Conservation (phyloP, 352 stramenopile species). For the Paralagenidium karlingii region DNA sequence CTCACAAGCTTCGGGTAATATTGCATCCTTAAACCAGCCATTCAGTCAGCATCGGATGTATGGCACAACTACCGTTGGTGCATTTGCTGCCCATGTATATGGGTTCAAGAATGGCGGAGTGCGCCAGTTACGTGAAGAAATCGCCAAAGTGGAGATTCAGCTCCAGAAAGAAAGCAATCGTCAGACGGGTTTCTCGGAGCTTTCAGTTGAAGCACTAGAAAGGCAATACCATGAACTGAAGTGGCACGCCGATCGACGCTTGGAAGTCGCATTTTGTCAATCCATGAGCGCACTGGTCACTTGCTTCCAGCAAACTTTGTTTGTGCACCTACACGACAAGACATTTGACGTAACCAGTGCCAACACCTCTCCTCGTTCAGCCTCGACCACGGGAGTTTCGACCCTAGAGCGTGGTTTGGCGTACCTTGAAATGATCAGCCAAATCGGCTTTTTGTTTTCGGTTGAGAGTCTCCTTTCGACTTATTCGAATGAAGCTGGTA, state of each 20-base stretch:
- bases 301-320: slow-evolving; percentile 78
- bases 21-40: too few relatives aligned
- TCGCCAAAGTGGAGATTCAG: slow-evolving; percentile 31
- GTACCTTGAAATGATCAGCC: slow-evolving; percentile 58
- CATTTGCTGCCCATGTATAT: slow-evolving; percentile 76
- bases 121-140: slow-evolving; percentile 55
- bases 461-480: slow-evolving; percentile 78
- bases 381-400: background rate
- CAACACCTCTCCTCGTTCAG: background rate
- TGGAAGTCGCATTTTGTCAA: slow-evolving; percentile 77
- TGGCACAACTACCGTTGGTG: slow-evolving; percentile 65
- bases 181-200: slow-evolving; percentile 34
- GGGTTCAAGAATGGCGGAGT: slow-evolving; percentile 67
- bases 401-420: slow-evolving; percentile 15
- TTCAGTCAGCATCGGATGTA: slow-evolving; percentile 61
- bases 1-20: too few relatives aligned
- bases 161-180: slow-evolving; percentile 39
- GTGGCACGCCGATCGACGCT: slow-evolving; percentile 70
- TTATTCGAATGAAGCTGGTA: slow-evolving; percentile 72
- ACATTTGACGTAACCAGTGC: background rate
- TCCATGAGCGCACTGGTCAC: slow-evolving; percentile 71
- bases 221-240: slow-evolving; percentile 70
- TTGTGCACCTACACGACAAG: slow-evolving; percentile 49
- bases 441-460: slow-evolving; percentile 67
- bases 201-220: slow-evolving; percentile 60